phyloP scores from a whole-genome alignment of 768 basidiomycete genomes.

The Asterophora parasitica region DNA sequence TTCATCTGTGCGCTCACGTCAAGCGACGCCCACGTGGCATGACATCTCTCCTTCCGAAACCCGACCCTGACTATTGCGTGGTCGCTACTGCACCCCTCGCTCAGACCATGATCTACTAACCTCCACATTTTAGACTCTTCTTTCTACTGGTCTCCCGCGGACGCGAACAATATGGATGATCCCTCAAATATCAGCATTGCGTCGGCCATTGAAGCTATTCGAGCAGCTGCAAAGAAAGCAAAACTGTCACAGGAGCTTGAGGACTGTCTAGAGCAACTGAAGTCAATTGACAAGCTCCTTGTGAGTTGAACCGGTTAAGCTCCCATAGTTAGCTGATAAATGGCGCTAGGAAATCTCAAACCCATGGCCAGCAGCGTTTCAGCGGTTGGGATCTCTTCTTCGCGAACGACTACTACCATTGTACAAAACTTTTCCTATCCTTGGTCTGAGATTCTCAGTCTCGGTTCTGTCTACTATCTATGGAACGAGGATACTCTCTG shows the following conservation, averaged over 20 bases:
- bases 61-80: no score
- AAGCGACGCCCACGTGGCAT: constrained; percentile 1
- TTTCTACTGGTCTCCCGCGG: background rate
- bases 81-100: background rate
- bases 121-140: background rate
- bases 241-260: constrained; percentile 24
- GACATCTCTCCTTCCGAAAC: no score
- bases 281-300: constrained; percentile 38
- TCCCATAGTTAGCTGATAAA: background rate
- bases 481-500: constrained; percentile 30
- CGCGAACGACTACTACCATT: constrained; percentile 40
- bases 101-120: background rate
- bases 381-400: constrained; percentile 35
- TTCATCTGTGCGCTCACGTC: background rate
- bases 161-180: background rate
- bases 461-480: constrained; percentile 37
- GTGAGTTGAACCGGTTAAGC: constrained; percentile 23
- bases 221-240: constrained; percentile 22
- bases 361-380: constrained; percentile 31
- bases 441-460: constrained; percentile 37
- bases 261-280: constrained; percentile 34
- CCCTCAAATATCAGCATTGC: constrained; percentile 21
- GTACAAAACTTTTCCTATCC: constrained; percentile 33
- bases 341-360: constrained; percentile 34
- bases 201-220: constrained; percentile 28